Evolutionary conservation across 306 rosid species (phyloP).

Genomic region (Vachellia collinsii): DNA sequence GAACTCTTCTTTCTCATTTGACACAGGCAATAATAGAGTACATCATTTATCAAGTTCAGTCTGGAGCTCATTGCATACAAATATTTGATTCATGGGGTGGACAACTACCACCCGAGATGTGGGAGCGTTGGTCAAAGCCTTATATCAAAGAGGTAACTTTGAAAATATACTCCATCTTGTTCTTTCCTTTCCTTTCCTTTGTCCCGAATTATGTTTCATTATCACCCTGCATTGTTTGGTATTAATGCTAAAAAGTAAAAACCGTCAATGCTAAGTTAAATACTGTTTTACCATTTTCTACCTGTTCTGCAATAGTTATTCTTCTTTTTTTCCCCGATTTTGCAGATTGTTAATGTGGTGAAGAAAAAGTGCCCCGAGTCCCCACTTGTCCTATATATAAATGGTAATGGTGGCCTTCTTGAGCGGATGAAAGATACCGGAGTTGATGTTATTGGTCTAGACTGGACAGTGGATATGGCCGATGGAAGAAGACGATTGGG

Average conservation of each 20-base stretch:
- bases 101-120: conserved; percentile 88
- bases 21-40: conserved; percentile 85
- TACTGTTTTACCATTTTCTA: conserved; percentile 3
- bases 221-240: conserved; percentile 5
- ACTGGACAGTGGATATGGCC: conserved; percentile 98
- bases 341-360: conserved; percentile 78
- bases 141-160: conserved; percentile 78
- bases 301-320: conserved; percentile 22
- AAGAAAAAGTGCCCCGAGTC: conserved; percentile 72
- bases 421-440: conserved; percentile 91
- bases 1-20: conserved; percentile 85
- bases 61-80: conserved; percentile 98
- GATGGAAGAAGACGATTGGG: conserved; percentile 92
- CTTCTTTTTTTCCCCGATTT: conserved; percentile 10
- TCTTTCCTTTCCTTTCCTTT: not conserved
- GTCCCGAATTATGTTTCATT: conserved; percentile 15
- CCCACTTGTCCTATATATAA: conserved; percentile 91
- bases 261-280: conserved; percentile 11
- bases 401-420: conserved; percentile 96
- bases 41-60: conserved; percentile 79
- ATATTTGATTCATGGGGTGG: conserved; percentile 99
- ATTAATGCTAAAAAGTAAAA: not conserved
- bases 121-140: conserved; percentile 98
- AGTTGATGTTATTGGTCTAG: conserved; percentile 93
- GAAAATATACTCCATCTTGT: not conserved